A percentile compares a stretch with the other conserved stretches of the same genome.
phyloP scores from a whole-genome alignment of 2,329 filamentous ascomycete genomes.

The Aspergillus sojae region DNA sequence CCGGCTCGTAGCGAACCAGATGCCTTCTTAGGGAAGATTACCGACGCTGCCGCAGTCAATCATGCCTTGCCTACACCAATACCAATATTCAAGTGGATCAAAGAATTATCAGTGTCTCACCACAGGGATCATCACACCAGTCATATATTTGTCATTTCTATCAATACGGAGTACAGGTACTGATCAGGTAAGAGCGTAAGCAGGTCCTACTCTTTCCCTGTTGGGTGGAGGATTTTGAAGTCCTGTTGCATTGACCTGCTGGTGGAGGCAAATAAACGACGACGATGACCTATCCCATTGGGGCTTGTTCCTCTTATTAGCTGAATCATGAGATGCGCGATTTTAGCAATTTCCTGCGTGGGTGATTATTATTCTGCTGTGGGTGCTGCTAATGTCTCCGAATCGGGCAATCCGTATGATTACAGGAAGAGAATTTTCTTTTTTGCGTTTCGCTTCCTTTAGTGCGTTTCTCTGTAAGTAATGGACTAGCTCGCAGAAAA shows the following conservation, averaged over 20 bases:
- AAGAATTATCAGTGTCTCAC: not conserved
- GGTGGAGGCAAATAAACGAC: not conserved
- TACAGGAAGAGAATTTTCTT: not conserved
- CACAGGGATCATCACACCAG: not conserved
- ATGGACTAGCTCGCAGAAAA: not conserved
- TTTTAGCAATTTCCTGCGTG: not conserved
- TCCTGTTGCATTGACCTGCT: not conserved
- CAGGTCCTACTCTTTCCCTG: not conserved
- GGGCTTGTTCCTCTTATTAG: not conserved
- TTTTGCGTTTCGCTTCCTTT: not conserved
- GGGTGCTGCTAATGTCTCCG: not conserved
- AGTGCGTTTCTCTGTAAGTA: not conserved
- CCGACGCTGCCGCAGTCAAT: not conserved
- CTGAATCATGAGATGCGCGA: not conserved
- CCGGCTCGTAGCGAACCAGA: not conserved
- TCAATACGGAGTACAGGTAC: not conserved
- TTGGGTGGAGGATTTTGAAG: not conserved
- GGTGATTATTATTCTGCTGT: not conserved
- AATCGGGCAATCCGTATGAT: not conserved
- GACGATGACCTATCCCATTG: not conserved
- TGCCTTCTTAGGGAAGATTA: not conserved
- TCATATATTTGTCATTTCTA: not conserved
- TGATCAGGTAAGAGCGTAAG: not conserved
- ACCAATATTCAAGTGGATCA: not conserved
- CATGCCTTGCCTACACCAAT: not conserved